These are phyloP conservation scores for Phlyctochytrium arcticum DNA, from an alignment of 192 early-diverging fungal genomes.

Conservation along the genomic window DNA sequence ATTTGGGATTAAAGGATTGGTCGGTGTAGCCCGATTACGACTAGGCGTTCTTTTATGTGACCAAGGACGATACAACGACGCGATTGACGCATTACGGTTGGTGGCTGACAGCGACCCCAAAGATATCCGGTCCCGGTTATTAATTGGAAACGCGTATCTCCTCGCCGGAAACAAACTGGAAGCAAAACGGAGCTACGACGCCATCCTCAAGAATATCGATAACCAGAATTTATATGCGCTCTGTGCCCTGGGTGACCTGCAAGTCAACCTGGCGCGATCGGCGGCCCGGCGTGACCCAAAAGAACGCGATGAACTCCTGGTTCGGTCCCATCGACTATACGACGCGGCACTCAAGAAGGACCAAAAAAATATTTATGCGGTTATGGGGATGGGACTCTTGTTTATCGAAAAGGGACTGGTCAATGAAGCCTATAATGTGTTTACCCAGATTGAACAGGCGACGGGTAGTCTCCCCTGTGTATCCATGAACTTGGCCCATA, in stretches of 20 bases:
- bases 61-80: conserved; percentile 48
- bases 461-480: conserved; percentile 43
- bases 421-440: conserved; percentile 60
- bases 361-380: conserved; percentile 68
- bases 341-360: conserved; percentile 46
- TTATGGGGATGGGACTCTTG: conserved; percentile 80
- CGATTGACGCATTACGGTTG: conserved; percentile 59
- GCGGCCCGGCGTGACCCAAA: conserved; percentile 18
- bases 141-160: conserved; percentile 69
- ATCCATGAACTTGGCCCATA: conserved; percentile 73
- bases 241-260: conserved; percentile 75
- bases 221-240: conserved; percentile 77
- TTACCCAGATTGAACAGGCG: conserved; percentile 63
- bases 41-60: conserved; percentile 65
- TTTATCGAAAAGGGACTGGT: conserved; percentile 66
- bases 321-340: conserved; percentile 9
- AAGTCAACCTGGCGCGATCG: conserved; percentile 60
- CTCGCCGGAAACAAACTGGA: conserved; percentile 56
- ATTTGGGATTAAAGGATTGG: too few relatives aligned
- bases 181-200: conserved; percentile 71
- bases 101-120: conserved; percentile 61
- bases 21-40: conserved; percentile 60
- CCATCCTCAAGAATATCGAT: conserved; percentile 71
- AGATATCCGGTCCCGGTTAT: conserved; percentile 59
- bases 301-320: conserved; percentile 14